A percentile compares a stretch with the other conserved stretches of the same genome.
Conservation (phyloP, 148 eudicot genomes). For the Hydrangea macrophylla region DNA sequence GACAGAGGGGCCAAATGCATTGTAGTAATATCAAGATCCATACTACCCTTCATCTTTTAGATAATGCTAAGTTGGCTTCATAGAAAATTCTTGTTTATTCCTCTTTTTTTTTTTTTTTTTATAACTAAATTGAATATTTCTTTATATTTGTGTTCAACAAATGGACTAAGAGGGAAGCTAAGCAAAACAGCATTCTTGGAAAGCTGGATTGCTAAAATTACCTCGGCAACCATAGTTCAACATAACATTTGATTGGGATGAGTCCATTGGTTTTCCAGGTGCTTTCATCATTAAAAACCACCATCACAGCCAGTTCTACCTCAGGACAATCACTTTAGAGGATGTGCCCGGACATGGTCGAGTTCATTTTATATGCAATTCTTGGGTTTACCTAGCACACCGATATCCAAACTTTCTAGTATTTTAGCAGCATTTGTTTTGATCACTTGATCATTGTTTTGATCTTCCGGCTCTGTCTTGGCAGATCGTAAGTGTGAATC, state of each 20-base stretch:
- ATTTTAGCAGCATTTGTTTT: neutral
- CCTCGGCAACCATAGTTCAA: slow-evolving; percentile 47
- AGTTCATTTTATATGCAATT: slow-evolving; percentile 67
- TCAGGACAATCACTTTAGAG: slow-evolving; percentile 54
- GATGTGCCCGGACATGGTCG: slow-evolving; percentile 63
- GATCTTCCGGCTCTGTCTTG: neutral
- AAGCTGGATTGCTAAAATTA: slow-evolving; percentile 46
- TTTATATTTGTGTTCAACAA: slow-evolving; percentile 24
- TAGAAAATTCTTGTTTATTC: no score
- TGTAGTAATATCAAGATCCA: no score
- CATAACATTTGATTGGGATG: slow-evolving; percentile 71
- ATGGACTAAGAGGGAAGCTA: slow-evolving; percentile 42
- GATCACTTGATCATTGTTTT: neutral
- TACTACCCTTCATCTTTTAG: no score
- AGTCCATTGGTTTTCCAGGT: slow-evolving; percentile 63
- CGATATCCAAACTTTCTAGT: slow-evolving; percentile 13
- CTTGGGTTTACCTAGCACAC: slow-evolving; percentile 82
- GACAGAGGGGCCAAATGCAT: no score
- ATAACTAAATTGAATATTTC: neutral
- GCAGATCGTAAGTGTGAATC: slow-evolving; percentile 71
- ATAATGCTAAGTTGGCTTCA: no score
- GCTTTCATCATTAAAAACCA: slow-evolving; percentile 62
- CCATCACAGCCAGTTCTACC: slow-evolving; percentile 70
- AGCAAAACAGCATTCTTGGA: slow-evolving; percentile 63
- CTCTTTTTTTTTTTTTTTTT: no score